Evolutionary conservation across 2,329 filamentous ascomycete genomes (phyloP).

Genomic region (Chalaropsis ovoidea): DNA sequence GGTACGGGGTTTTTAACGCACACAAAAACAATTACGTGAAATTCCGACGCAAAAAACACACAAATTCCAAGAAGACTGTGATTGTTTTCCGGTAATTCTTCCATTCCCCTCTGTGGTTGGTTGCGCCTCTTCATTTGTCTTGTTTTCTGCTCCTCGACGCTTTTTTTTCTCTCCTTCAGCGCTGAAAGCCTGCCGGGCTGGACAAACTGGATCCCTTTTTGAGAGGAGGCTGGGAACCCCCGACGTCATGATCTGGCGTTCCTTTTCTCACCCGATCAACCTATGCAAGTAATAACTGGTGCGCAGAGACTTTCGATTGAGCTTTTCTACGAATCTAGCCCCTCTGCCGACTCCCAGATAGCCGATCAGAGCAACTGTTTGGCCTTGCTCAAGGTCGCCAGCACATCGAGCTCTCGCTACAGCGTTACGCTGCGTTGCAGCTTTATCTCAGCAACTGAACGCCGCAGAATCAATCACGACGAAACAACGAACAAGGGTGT

Average conservation of each 20-base stretch:
- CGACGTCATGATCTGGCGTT: conserved; percentile 14
- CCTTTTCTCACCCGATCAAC: conserved; percentile 16
- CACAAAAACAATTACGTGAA: conserved; percentile 7
- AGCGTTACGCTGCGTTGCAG: neutral
- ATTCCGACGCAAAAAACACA: neutral
- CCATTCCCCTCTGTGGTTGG: conserved; percentile 15
- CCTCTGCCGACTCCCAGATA: neutral
- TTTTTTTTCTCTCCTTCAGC: conserved; percentile 19
- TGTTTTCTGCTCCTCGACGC: conserved; percentile 2
- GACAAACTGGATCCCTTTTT: conserved; percentile 17
- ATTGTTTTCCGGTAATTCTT: conserved; percentile 13
- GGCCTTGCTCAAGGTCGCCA: neutral
- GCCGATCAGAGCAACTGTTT: neutral
- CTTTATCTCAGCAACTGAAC: neutral
- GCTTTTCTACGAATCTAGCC: neutral
- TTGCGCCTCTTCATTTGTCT: conserved; percentile 15
- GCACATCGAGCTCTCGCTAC: neutral
- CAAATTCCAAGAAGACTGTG: neutral
- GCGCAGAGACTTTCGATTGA: neutral
- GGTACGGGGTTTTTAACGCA: neutral
- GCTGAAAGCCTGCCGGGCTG: conserved; percentile 12
- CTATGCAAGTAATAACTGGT: conserved; percentile 1
- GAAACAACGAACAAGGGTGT: conserved; percentile 16
- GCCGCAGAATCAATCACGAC: conserved; percentile 12
- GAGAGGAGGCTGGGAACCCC: conserved; percentile 16